Conservation (phyloP, 495 filamentous ascomycete genomes). For the Podospora appendiculata region DNA sequence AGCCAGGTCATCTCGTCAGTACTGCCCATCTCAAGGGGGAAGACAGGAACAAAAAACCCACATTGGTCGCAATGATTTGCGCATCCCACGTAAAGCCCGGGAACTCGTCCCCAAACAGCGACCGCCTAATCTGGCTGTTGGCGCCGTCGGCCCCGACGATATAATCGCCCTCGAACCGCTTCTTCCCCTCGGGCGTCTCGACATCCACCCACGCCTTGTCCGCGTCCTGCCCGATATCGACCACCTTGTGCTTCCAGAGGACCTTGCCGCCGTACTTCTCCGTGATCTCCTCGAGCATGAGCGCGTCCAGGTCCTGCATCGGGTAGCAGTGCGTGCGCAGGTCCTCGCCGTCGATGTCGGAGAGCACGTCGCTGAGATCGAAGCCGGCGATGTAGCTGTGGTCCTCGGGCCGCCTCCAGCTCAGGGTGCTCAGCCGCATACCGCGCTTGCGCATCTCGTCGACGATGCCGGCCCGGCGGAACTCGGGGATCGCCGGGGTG, state of each 20-base stretch:
- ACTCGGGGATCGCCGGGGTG: conserved; percentile 43
- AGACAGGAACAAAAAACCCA: conserved; percentile 17
- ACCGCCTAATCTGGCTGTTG: conserved; percentile 43
- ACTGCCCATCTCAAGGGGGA: background rate
- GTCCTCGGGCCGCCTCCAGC: conserved; percentile 41
- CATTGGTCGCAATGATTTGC: conserved; percentile 58
- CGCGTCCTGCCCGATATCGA: conserved; percentile 42
- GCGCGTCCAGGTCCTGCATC: conserved; percentile 28
- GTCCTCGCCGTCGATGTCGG: conserved; percentile 26
- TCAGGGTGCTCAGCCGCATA: conserved; percentile 41
- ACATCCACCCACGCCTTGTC: conserved; percentile 43
- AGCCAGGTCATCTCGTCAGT: background rate
- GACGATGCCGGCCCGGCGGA: conserved; percentile 47
- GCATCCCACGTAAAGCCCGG: conserved; percentile 51
- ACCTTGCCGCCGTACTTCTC: conserved; percentile 31
- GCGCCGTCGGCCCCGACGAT: conserved; percentile 54
- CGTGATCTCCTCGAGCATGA: conserved; percentile 42
- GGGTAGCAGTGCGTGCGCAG: conserved; percentile 29
- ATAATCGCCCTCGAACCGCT: conserved; percentile 45
- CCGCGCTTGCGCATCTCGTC: conserved; percentile 43
- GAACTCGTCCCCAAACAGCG: conserved; percentile 51
- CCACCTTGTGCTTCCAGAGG: conserved; percentile 41
- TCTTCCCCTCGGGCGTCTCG: conserved; percentile 33
- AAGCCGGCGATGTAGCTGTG: conserved; percentile 24
- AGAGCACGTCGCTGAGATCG: conserved; percentile 15